A percentile compares a stretch with the other conserved stretches of the same genome.
Evolutionary conservation across 2,329 filamentous ascomycete species (phyloP).

Genomic region (Knufia petricola): DNA sequence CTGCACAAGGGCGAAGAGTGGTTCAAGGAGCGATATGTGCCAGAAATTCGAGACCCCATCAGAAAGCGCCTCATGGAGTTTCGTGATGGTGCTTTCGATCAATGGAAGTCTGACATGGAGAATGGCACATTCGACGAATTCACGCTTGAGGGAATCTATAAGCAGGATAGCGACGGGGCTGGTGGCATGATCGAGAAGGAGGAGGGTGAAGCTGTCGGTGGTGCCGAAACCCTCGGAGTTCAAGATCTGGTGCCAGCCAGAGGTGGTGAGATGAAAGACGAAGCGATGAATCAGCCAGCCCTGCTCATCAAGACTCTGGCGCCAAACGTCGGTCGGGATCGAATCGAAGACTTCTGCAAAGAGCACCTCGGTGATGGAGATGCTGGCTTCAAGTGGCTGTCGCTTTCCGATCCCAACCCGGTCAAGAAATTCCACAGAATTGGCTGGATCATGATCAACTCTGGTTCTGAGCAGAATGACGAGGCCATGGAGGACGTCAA

Average conservation of each 20-base stretch:
- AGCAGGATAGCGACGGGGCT: slow-evolving; percentile 79
- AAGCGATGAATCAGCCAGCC: slow-evolving; percentile 78
- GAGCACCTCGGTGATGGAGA: slow-evolving; percentile 85
- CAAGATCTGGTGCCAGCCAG: slow-evolving; percentile 77
- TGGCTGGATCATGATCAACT: slow-evolving; percentile 94
- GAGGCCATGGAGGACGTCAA: slow-evolving; percentile 43
- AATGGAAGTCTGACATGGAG: slow-evolving; percentile 84
- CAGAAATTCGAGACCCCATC: slow-evolving; percentile 68
- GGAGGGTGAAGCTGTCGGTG: slow-evolving; percentile 84
- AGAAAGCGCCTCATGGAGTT: slow-evolving; percentile 68
- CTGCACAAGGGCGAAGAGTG: slow-evolving; percentile 94
- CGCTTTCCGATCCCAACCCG: slow-evolving; percentile 90
- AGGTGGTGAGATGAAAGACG: slow-evolving; percentile 80
- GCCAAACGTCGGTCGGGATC: slow-evolving; percentile 85
- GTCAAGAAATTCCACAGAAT: slow-evolving; percentile 96
- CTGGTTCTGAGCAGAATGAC: slow-evolving; percentile 56
- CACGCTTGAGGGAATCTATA: slow-evolving; percentile 85
- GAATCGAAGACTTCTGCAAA: slow-evolving; percentile 88
- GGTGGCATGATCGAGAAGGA: slow-evolving; percentile 86
- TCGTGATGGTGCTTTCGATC: slow-evolving; percentile 65
- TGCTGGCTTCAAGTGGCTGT: slow-evolving; percentile 91
- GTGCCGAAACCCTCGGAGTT: slow-evolving; percentile 85
- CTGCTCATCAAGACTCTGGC: slow-evolving; percentile 97
- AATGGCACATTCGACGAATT: slow-evolving; percentile 86
- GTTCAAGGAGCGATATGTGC: slow-evolving; percentile 92